Conservation (phyloP, 129 eudicot genomes). For the Chrysanthemum seticuspe region DNA sequence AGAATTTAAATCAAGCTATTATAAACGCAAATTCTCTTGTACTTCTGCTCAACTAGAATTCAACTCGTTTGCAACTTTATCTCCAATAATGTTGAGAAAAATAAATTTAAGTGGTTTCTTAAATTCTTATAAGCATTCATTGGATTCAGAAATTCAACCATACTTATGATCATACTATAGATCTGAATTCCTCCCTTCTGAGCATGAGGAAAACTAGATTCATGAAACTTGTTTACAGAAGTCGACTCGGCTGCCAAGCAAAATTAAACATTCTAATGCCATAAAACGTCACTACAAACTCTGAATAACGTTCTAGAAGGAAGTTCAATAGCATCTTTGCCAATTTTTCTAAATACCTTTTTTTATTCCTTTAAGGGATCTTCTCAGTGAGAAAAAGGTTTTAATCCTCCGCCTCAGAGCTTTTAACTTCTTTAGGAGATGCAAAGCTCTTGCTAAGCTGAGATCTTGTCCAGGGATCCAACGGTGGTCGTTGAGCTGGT, state of each 20-base stretch:
- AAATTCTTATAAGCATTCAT: no score
- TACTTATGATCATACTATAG: slow-evolving; percentile 15
- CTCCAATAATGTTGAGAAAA: no score
- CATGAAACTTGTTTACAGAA: slow-evolving; percentile 1
- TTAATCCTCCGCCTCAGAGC: slow-evolving; percentile 47
- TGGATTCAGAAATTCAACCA: no score
- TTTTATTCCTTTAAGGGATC: slow-evolving; percentile 10
- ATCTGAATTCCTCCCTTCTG: neutral
- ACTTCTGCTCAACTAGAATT: no score
- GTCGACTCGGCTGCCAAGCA: neutral
- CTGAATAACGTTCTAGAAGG: neutral
- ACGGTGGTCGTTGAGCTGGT: slow-evolving; percentile 68
- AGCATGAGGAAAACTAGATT: neutral
- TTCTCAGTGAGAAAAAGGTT: slow-evolving; percentile 12
- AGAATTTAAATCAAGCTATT: no score
- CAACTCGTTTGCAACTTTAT: no score
- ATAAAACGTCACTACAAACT: slow-evolving; percentile 17
- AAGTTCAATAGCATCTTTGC: neutral
- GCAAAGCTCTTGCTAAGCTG: slow-evolving; percentile 85
- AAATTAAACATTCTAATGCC: slow-evolving; percentile 14
- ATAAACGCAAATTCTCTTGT: no score
- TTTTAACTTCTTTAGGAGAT: slow-evolving; percentile 81
- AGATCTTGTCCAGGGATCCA: slow-evolving; percentile 96
- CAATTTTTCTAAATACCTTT: slow-evolving; percentile 9
- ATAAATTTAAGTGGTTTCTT: no score